Evolutionary conservation across 805 yeast species (phyloP).

Genomic region (Blastobotrys peoriensis): DNA sequence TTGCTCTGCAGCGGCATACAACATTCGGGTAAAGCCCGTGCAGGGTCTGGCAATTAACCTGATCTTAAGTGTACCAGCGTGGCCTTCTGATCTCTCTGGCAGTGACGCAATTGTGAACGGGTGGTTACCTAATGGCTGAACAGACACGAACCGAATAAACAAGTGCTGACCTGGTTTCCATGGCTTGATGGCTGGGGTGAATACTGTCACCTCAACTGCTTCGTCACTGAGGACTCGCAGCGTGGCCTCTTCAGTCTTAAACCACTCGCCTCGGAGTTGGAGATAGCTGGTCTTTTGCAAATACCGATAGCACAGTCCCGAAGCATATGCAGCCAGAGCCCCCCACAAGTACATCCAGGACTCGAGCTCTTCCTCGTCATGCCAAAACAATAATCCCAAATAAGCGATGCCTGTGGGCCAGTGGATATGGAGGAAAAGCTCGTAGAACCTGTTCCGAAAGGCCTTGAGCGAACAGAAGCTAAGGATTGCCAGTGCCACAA

Average conservation of each 20-base stretch:
- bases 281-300: constrained; percentile 15
- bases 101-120: constrained; percentile 17
- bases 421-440: constrained; percentile 16
- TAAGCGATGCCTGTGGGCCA: constrained; percentile 19
- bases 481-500: constrained; percentile 11
- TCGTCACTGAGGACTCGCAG: constrained; percentile 7
- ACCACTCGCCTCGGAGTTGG: constrained; percentile 14
- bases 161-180: constrained; percentile 20
- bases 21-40: constrained; percentile 13
- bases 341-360: constrained; percentile 17
- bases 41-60: constrained; percentile 34
- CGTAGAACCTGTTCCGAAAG: constrained; percentile 16
- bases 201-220: constrained; percentile 7
- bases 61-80: constrained; percentile 22
- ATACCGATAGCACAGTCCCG: constrained; percentile 13
- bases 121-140: constrained; percentile 17
- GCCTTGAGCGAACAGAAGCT: constrained; percentile 12
- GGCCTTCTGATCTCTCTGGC: constrained; percentile 7
- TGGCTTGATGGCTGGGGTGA: constrained; percentile 1
- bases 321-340: constrained; percentile 12
- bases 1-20: constrained; percentile 12
- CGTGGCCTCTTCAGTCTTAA: constrained; percentile 9
- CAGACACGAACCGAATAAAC: constrained; percentile 13
- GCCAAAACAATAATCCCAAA: constrained; percentile 17
- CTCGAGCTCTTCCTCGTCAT: constrained; percentile 9